These are phyloP conservation scores for Flagelloscypha sp. DNA, from an alignment of 768 basidiomycete species.

Conservation along the genomic window DNA sequence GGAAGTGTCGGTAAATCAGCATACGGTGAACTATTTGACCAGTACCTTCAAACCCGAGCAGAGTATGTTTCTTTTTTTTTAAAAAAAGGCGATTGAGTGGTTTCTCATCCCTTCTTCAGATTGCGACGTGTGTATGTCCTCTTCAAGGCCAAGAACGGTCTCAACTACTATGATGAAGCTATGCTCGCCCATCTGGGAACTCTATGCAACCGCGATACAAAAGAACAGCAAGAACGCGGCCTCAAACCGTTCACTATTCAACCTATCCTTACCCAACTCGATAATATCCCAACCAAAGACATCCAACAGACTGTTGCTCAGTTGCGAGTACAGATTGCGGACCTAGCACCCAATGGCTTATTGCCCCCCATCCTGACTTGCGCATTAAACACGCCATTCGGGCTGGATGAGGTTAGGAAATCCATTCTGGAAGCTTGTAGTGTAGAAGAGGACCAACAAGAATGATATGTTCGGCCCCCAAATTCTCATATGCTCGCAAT, in stretches of 20 bases:
- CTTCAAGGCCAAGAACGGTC: conserved; percentile 58
- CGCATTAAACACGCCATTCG: conserved; percentile 41
- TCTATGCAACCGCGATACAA: conserved; percentile 21
- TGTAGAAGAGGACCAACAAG: conserved; percentile 12
- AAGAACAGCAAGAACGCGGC: conserved; percentile 25
- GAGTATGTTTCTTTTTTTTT: conserved; percentile 35
- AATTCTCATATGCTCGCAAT: too few relatives aligned
- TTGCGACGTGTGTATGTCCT: conserved; percentile 64
- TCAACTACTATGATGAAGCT: conserved; percentile 45
- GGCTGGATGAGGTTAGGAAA: conserved; percentile 46
- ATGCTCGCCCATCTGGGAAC: conserved; percentile 51
- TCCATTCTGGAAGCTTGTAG: conserved; percentile 58
- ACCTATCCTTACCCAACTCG: conserved; percentile 65
- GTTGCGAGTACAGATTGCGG: conserved; percentile 45
- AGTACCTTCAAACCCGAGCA: conserved; percentile 51
- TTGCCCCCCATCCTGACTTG: conserved; percentile 60
- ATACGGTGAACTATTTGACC: conserved; percentile 66
- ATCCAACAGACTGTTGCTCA: conserved; percentile 27
- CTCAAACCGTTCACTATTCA: conserved; percentile 51
- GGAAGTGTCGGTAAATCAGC: conserved; percentile 64
- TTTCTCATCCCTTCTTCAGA: conserved; percentile 25
- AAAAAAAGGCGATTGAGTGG: background rate
- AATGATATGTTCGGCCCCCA: conserved; percentile 3
- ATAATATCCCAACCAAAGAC: conserved; percentile 33
- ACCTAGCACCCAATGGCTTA: conserved; percentile 50